phyloP scores from a whole-genome alignment of 306 rosid species.

The Malus domestica region ASM211411v1 NC_041803.1:18204001-18204500 shows the following conservation, averaged over 20 bases:
- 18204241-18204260: background rate
- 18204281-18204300: background rate
- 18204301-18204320: background rate
- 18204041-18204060: too few species aligned
- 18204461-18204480: too few species aligned
- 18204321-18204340: background rate
- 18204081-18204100: too few species aligned
- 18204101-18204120: too few species aligned
- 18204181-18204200: background rate
- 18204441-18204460: too few species aligned
- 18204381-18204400: background rate
- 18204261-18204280: background rate
- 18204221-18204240: too few species aligned
- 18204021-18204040: too few species aligned
- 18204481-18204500: too few species aligned
- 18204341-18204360: background rate
- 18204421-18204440: background rate
- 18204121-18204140: too few species aligned
- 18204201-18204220: background rate
- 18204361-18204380: background rate
- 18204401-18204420: background rate
- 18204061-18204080: too few species aligned
- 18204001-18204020: too few species aligned
- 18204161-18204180: background rate
- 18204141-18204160: background rate